Conservation (phyloP, 2,329 filamentous ascomycete genomes). For the Periglandula ipomoeae region DNA sequence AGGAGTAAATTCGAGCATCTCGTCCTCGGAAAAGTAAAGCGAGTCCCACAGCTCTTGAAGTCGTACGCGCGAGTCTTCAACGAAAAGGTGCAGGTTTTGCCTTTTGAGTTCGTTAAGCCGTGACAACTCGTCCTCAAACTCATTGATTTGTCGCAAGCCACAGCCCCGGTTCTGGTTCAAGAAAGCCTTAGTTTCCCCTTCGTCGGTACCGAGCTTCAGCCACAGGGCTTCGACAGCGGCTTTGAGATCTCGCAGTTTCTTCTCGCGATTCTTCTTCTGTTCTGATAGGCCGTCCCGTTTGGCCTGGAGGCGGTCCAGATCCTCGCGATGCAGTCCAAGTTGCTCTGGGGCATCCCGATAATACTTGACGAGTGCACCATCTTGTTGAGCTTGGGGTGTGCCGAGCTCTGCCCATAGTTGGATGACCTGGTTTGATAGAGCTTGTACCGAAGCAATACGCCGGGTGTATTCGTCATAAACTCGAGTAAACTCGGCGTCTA, state of each 20-base stretch:
- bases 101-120: slow-evolving; percentile 86
- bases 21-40: slow-evolving; percentile 91
- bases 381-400: slow-evolving; percentile 87
- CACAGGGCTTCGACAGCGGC: slow-evolving; percentile 75
- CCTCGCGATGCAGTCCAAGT: slow-evolving; percentile 82
- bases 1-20: slow-evolving; percentile 96
- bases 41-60: slow-evolving; percentile 93
- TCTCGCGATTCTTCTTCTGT: slow-evolving; percentile 81
- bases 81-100: slow-evolving; percentile 90
- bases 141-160: slow-evolving; percentile 84
- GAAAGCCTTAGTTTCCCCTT: slow-evolving; percentile 76
- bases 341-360: slow-evolving; percentile 90
- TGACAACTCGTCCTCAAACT: slow-evolving; percentile 84
- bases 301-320: slow-evolving; percentile 60
- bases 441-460: slow-evolving; percentile 66
- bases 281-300: slow-evolving; percentile 77
- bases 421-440: slow-evolving; percentile 75
- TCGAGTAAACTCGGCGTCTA: slow-evolving; percentile 85
- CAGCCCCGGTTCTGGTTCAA: slow-evolving; percentile 82
- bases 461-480: slow-evolving; percentile 95
- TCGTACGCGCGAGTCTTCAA: slow-evolving; percentile 84
- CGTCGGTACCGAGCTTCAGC: slow-evolving; percentile 78
- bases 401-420: slow-evolving; percentile 93
- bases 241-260: slow-evolving; percentile 65
- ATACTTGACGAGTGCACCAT: slow-evolving; percentile 76